A percentile compares a stretch with the other conserved stretches of the same genome.
Conservation (phyloP, 2,329 filamentous ascomycete species). For the Aspergillus sp. region DNA sequence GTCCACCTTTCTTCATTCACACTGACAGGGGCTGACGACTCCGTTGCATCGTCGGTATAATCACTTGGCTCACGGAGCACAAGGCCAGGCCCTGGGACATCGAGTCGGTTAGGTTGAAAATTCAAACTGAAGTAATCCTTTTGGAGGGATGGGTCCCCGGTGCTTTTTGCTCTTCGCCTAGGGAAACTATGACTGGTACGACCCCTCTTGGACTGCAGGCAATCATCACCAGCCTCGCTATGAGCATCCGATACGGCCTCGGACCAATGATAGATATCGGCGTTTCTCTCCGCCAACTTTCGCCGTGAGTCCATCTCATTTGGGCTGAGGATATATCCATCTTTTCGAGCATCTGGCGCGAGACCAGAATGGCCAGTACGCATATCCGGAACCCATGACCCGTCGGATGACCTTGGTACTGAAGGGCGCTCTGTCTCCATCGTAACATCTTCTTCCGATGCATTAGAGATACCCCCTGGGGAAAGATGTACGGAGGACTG, state of each 20-base stretch:
- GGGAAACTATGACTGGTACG: slow-evolving; percentile 22
- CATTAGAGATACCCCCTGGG: slow-evolving; percentile 29
- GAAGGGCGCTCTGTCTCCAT: slow-evolving; percentile 21
- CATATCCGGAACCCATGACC: slow-evolving; percentile 45
- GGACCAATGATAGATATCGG: slow-evolving; percentile 56
- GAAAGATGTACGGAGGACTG: slow-evolving; percentile 39
- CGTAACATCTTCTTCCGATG: slow-evolving; percentile 29
- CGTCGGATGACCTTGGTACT: slow-evolving; percentile 43
- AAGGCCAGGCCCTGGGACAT: slow-evolving; percentile 54
- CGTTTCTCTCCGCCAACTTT: slow-evolving; percentile 51
- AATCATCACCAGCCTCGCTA: slow-evolving; percentile 38
- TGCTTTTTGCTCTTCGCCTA: slow-evolving; percentile 50
- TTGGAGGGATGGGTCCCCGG: slow-evolving; percentile 33
- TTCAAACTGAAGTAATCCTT: slow-evolving; percentile 37
- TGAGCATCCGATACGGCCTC: slow-evolving; percentile 50
- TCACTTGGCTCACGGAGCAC: slow-evolving; percentile 47
- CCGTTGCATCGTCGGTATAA: slow-evolving; percentile 31
- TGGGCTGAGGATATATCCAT: slow-evolving; percentile 48
- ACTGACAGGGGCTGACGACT: slow-evolving; percentile 16
- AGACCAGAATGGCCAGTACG: slow-evolving; percentile 47
- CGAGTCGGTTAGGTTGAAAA: slow-evolving; percentile 29
- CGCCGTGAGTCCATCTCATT: slow-evolving; percentile 52
- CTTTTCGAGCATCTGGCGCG: slow-evolving; percentile 47
- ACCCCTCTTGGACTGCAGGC: slow-evolving; percentile 21
- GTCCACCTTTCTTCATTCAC: slow-evolving; percentile 24